These are phyloP conservation scores for Calocybe gangraenosa DNA, from an alignment of 768 basidiomycete species.

Conservation along the genomic window DNA sequence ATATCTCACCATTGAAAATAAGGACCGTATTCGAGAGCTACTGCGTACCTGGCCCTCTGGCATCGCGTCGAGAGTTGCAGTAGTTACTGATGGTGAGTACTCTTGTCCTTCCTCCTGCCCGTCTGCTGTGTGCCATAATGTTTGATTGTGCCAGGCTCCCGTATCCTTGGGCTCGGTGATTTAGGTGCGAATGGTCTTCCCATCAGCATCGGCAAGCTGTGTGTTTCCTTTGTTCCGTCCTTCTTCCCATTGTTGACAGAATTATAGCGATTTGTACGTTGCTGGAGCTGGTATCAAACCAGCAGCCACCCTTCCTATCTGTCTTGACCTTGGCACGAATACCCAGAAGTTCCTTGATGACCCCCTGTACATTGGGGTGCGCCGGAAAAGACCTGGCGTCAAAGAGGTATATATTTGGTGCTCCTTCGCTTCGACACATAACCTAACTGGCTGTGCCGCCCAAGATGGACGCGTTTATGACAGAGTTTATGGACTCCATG, in stretches of 20 bases:
- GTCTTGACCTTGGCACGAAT: conserved; percentile 75
- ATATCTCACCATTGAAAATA: conserved; percentile 62
- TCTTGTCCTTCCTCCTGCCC: conserved; percentile 18
- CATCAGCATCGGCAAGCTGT: conserved; percentile 75
- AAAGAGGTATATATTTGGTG: conserved; percentile 30
- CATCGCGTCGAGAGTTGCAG: conserved; percentile 54
- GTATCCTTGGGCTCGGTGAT: conserved; percentile 67
- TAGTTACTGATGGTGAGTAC: conserved; percentile 67
- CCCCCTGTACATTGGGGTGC: conserved; percentile 72
- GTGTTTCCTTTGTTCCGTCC: conserved; percentile 18
- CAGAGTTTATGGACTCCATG: conserved; percentile 72
- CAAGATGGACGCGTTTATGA: conserved; percentile 76
- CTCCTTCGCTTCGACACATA: background rate
- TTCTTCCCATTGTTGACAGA: background rate
- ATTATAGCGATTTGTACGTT: conserved; percentile 58
- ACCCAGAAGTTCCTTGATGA: conserved; percentile 62
- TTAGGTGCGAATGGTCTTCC: conserved; percentile 46
- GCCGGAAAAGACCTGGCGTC: conserved; percentile 44
- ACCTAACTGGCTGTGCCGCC: conserved; percentile 1
- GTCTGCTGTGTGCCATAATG: too few species aligned
- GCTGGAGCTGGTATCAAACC: conserved; percentile 67
- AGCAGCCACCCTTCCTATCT: conserved; percentile 55
- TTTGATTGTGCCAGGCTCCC: conserved; percentile 39
- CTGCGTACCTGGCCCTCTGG: conserved; percentile 48
- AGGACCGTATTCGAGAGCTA: conserved; percentile 57